A percentile compares a stretch with the other conserved stretches of the same genome.
phyloP scores from a whole-genome alignment of 2,329 filamentous ascomycete genomes.

The Talaromyces verruculosus region DNA sequence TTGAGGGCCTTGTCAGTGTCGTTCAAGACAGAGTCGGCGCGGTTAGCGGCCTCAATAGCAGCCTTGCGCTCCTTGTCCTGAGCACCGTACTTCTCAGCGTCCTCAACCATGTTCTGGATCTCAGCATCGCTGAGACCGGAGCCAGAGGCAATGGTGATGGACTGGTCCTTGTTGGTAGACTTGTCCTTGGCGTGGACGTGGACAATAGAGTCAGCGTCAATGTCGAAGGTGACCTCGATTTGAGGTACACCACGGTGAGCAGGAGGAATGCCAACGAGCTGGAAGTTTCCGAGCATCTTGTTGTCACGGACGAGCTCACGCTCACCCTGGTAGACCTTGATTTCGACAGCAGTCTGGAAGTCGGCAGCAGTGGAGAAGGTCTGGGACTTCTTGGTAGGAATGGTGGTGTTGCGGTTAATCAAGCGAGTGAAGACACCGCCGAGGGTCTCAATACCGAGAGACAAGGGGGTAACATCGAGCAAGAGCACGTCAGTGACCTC shows the following conservation, averaged over 20 bases:
- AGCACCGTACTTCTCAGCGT: slow-evolving; percentile 95
- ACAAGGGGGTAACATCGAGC: slow-evolving; percentile 92
- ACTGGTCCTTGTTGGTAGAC: slow-evolving; percentile 99
- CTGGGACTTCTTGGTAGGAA: slow-evolving; percentile 98
- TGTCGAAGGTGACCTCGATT: slow-evolving; percentile 97
- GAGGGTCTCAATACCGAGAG: slow-evolving; percentile 96
- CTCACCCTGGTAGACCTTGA: slow-evolving; percentile 99
- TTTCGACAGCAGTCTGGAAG: slow-evolving; percentile 98
- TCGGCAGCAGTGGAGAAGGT: slow-evolving; percentile 96
- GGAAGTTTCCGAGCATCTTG: slow-evolving; percentile 99
- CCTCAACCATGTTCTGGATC: slow-evolving; percentile 96
- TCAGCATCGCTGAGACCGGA: slow-evolving; percentile 93
- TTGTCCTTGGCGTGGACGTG: slow-evolving; percentile 99
- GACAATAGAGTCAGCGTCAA: slow-evolving; percentile 96
- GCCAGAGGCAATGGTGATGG: slow-evolving; percentile 96
- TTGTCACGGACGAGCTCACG: slow-evolving; percentile 98
- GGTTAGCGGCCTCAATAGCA: slow-evolving; percentile 95
- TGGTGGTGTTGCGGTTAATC: slow-evolving; percentile 99
- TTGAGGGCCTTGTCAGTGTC: slow-evolving; percentile 98
- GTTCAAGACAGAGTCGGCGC: slow-evolving; percentile 91
- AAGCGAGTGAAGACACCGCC: slow-evolving; percentile 96
- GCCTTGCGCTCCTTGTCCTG: slow-evolving; percentile 94
- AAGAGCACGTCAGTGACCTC: slow-evolving; percentile 95
- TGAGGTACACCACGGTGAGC: slow-evolving; percentile 95
- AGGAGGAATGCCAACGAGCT: slow-evolving; percentile 94